Evolutionary conservation across 192 early-diverging fungal genomes (phyloP).

Genomic region (Coemansia sp.): DNA sequence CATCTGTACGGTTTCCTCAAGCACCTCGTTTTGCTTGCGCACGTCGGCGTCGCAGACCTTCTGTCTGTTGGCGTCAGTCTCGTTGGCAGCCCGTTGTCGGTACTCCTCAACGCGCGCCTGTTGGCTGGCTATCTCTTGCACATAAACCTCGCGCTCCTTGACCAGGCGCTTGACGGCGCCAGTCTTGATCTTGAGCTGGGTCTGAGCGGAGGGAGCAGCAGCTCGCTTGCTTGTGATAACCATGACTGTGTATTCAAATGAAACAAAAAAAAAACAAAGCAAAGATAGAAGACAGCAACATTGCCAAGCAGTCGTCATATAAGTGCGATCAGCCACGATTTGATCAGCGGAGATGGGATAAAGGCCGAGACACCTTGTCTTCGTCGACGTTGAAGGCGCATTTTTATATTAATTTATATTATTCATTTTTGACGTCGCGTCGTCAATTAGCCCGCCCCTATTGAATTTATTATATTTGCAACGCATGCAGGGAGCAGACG

Average conservation of each 20-base stretch:
- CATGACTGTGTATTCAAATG: no score
- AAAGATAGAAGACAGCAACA: background rate
- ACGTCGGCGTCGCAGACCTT: conserved; percentile 32
- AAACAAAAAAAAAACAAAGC: no score
- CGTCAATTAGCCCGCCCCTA: no score
- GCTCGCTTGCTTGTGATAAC: background rate
- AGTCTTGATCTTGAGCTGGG: conserved; percentile 41
- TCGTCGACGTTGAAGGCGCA: no score
- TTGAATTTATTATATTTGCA: background rate
- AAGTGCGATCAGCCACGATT: no score
- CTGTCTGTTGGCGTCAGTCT: conserved; percentile 5
- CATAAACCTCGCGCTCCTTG: conserved; percentile 27
- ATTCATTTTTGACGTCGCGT: no score
- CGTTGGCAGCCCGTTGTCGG: background rate
- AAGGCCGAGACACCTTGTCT: no score
- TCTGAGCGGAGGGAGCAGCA: background rate
- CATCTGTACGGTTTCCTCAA: conserved; percentile 48
- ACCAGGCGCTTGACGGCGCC: conserved; percentile 42
- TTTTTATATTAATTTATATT: no score
- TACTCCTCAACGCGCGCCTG: conserved; percentile 21
- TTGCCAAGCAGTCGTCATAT: no score
- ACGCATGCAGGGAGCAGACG: conserved; percentile 13
- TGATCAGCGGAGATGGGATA: no score
- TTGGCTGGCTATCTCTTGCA: conserved; percentile 25
- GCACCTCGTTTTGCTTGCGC: conserved; percentile 52